Evolutionary conservation across 495 filamentous ascomycete species (phyloP).

Genomic region (Amphirosellinia nigrospora): DNA sequence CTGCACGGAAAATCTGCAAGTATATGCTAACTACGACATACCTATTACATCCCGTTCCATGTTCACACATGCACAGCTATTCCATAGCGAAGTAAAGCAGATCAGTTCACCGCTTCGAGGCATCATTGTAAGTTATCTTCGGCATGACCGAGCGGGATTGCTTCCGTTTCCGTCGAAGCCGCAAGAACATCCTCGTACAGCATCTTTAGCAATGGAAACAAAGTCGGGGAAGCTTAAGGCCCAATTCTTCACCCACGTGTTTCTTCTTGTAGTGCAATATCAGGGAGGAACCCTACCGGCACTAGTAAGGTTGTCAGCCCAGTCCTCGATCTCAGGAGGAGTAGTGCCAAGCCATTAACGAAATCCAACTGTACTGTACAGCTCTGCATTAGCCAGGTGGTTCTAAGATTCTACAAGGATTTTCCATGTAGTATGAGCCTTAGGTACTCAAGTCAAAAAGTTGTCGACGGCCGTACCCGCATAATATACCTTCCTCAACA

Average conservation of each 20-base stretch:
- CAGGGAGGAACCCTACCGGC: background rate
- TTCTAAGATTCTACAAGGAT: background rate
- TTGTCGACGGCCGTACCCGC: background rate
- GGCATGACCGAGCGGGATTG: background rate
- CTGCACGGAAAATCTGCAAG: conserved; percentile 2
- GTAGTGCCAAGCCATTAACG: background rate
- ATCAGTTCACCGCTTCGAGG: background rate
- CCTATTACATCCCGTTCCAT: background rate
- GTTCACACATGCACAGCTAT: background rate
- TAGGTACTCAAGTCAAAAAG: background rate
- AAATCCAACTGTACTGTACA: background rate
- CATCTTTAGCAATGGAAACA: background rate
- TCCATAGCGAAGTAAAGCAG: background rate
- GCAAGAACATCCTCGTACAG: background rate
- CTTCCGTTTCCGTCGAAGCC: background rate
- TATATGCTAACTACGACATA: background rate
- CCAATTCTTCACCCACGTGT: conserved; percentile 12
- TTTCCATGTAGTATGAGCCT: background rate
- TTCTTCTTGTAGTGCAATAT: too few relatives aligned
- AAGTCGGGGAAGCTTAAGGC: background rate
- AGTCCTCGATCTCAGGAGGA: background rate
- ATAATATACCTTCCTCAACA: background rate
- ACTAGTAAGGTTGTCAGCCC: background rate
- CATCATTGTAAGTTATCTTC: background rate
- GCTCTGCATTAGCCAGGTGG: background rate